Conservation (phyloP, 768 basidiomycete species). For the Mycena indigotica region DNA sequence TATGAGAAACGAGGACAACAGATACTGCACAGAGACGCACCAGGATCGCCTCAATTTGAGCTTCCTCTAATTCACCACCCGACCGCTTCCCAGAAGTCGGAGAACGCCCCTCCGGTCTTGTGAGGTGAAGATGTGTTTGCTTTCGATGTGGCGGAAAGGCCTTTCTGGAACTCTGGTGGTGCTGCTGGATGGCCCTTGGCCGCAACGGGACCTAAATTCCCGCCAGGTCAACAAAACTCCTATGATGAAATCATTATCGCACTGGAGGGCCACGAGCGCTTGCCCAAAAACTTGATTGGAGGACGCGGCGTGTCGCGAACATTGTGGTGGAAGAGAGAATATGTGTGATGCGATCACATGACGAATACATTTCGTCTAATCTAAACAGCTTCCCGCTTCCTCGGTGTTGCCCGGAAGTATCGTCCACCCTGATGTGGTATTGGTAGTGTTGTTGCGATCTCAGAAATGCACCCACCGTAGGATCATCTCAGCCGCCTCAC, state of each 20-base stretch:
- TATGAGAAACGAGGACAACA: constrained; percentile 11
- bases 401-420: constrained; percentile 85
- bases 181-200: constrained; percentile 67
- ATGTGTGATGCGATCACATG: background rate
- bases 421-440: constrained; percentile 96
- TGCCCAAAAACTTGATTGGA: constrained; percentile 65
- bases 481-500: constrained; percentile 98
- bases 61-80: constrained; percentile 50
- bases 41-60: constrained; percentile 68
- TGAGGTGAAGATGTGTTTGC: constrained; percentile 21
- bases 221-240: constrained; percentile 1
- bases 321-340: constrained; percentile 17
- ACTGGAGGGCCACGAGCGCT: constrained; percentile 53
- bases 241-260: constrained; percentile 20
- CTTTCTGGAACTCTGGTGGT: constrained; percentile 58
- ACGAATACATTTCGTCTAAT: constrained; percentile 6
- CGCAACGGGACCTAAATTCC: constrained; percentile 35
- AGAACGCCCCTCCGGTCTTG: constrained; percentile 28
- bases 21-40: constrained; percentile 40
- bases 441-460: no score
- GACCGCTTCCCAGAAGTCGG: constrained; percentile 71
- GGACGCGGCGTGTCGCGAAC: constrained; percentile 37
- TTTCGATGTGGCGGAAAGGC: constrained; percentile 42
- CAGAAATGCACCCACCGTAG: no score
- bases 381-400: constrained; percentile 81